These are phyloP conservation scores for Citrullus mucosospermus DNA, from an alignment of 306 rosid genomes.

Conservation along the genomic window DNA sequence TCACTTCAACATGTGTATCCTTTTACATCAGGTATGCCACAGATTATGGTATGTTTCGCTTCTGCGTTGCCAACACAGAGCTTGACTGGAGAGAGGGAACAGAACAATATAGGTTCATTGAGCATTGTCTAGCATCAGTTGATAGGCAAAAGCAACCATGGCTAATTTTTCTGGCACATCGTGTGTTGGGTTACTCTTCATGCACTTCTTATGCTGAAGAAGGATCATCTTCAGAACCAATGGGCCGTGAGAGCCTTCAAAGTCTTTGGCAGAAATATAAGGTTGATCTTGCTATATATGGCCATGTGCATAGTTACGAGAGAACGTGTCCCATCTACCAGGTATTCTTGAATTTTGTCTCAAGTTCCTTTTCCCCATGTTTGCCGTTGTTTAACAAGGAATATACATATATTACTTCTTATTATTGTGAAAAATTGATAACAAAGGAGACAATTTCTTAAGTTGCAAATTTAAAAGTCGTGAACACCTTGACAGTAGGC, in stretches of 20 bases:
- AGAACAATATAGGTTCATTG: slow-evolving; percentile 74
- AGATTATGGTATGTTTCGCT: slow-evolving; percentile 88
- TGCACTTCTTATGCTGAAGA: slow-evolving; percentile 54
- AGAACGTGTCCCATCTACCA: slow-evolving; percentile 86
- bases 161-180: slow-evolving; percentile 87
- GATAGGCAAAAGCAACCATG: slow-evolving; percentile 95
- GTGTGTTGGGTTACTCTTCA: slow-evolving; percentile 90
- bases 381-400: neutral
- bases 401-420: neutral
- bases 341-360: slow-evolving; percentile 30
- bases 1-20: neutral
- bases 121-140: slow-evolving; percentile 72
- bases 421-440: neutral
- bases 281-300: slow-evolving; percentile 84
- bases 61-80: slow-evolving; percentile 90
- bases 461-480: neutral
- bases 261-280: slow-evolving; percentile 87
- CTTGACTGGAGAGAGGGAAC: slow-evolving; percentile 91
- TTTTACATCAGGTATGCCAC: slow-evolving; percentile 46
- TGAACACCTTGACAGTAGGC: neutral
- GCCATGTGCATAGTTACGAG: slow-evolving; percentile 93
- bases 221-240: slow-evolving; percentile 93
- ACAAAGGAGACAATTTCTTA: too few species aligned
- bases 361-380: neutral
- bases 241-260: slow-evolving; percentile 97